A percentile compares a stretch with the other conserved stretches of the same genome.
Evolutionary conservation across 805 yeast genomes (phyloP).

Genomic region (Teunomyces cretensis): DNA sequence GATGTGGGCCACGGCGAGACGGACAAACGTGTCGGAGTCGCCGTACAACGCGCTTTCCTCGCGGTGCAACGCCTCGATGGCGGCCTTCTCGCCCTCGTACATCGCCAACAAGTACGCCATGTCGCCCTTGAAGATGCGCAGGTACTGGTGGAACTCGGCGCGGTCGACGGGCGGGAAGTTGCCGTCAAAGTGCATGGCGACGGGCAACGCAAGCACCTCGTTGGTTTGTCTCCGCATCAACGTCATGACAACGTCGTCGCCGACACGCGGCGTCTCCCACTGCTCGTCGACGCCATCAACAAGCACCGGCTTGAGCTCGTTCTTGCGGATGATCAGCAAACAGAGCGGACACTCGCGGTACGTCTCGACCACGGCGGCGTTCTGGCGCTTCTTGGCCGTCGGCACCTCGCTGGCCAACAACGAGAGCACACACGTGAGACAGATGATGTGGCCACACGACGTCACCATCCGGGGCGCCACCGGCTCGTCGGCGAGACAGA

Average conservation of each 20-base stretch:
- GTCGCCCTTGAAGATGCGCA: constrained; percentile 72
- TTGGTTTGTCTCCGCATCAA: constrained; percentile 54
- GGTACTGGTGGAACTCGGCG: constrained; percentile 41
- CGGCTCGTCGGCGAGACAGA: constrained; percentile 80
- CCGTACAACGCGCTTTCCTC: constrained; percentile 60
- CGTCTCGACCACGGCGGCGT: constrained; percentile 40
- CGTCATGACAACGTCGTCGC: constrained; percentile 56
- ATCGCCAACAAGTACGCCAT: constrained; percentile 51
- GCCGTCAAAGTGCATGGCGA: constrained; percentile 26
- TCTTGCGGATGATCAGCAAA: constrained; percentile 49
- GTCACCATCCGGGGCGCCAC: constrained; percentile 91
- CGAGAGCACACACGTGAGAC: constrained; percentile 77
- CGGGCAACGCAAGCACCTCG: constrained; percentile 50
- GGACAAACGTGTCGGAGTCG: constrained; percentile 56
- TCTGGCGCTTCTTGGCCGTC: constrained; percentile 33
- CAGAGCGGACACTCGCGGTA: constrained; percentile 82
- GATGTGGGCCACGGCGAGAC: constrained; percentile 57
- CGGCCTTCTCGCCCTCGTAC: constrained; percentile 58
- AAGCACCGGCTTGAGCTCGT: constrained; percentile 66
- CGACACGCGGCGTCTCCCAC: constrained; percentile 57
- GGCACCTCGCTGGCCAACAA: constrained; percentile 59
- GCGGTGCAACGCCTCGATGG: constrained; percentile 50
- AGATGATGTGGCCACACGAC: constrained; percentile 89
- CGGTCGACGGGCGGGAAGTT: constrained; percentile 57
- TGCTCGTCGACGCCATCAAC: constrained; percentile 48